phyloP scores from a whole-genome alignment of 2,329 filamentous ascomycete species.

The Huntiella savannae region DNA sequence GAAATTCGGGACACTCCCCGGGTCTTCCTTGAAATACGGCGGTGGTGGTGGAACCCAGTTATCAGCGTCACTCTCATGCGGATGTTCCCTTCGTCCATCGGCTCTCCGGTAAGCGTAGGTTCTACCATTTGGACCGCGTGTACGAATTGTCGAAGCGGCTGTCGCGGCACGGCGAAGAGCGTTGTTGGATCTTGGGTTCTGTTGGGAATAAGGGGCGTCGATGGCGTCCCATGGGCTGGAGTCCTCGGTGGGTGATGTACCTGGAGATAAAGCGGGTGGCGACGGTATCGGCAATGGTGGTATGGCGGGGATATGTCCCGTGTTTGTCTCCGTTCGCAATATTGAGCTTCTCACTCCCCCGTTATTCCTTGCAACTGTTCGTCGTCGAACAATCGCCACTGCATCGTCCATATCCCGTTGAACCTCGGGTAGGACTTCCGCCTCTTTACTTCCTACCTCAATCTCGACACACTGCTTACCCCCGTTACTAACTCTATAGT shows the following conservation, averaged over 20 bases:
- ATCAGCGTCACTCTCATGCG: constrained; percentile 73
- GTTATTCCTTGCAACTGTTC: constrained; percentile 48
- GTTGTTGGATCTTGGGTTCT: constrained; percentile 48
- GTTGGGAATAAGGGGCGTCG: constrained; percentile 55
- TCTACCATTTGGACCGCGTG: constrained; percentile 37
- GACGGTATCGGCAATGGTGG: constrained; percentile 17
- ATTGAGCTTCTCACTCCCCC: constrained; percentile 27
- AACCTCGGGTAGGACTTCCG: constrained; percentile 55
- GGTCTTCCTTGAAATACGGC: constrained; percentile 52
- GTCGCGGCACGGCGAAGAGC: constrained; percentile 56
- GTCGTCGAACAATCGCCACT: constrained; percentile 57
- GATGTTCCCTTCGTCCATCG: constrained; percentile 51
- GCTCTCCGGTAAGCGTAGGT: constrained; percentile 46
- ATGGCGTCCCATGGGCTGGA: constrained; percentile 28
- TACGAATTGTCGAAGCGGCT: constrained; percentile 55
- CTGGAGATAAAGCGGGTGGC: constrained; percentile 11
- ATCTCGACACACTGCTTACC: constrained; percentile 38
- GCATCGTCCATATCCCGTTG: constrained; percentile 56
- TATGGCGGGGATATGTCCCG: constrained; percentile 10
- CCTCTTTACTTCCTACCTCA: constrained; percentile 51
- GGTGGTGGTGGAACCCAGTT: constrained; percentile 78
- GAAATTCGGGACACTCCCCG: constrained; percentile 35
- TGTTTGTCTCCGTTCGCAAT: constrained; percentile 22
- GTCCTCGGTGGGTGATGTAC: constrained; percentile 11
- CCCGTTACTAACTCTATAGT: constrained; percentile 39